Base-by-base conservation (phyloP, 345 rosid genomes). In the Eucalyptus sp. region DNA sequence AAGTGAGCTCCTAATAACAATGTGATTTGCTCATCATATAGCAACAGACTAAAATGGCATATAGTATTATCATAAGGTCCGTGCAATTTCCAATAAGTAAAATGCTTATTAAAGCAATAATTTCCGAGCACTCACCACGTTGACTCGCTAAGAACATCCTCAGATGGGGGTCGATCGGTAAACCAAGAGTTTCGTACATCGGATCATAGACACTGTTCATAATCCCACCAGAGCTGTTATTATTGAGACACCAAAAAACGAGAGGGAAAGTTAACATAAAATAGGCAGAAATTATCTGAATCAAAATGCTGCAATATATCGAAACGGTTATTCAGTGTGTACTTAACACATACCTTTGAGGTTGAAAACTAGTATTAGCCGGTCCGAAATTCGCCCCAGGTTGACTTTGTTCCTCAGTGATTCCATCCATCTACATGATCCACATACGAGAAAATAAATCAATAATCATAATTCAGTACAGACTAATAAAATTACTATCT, bases 91-190 rank as follows among this genome's bases (percentile, higher is more conserved):
- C 13, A n/a, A 64, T 64, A 31, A 64, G 76, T 64, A n/a, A 4
- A 66, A 66, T 66, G 79, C 41, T 66, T 83, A 62, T 29, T 60
- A 25, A 68, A 46, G 49, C 49, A 48, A 50, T 49, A 85, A 50
- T 84, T 51, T 88, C 41, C 44, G 0, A 48, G 87, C 83, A 14
- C 81, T 58, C 51, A 56, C 50, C 68, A 15, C 27, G 20, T 51
- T 60, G 87, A 81, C 43, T 68, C 58, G 27, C 60, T 27, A 25
- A 83, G 64, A 91, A 86, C 89, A 91, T 51, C 88, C 95, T 88
- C 44, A 93, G 64, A 86, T 93, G 93, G 86, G 95, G 95, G 60
- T 93, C 94, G 56, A 92, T 17, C 10, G 91, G 92, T 7, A 93
- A 91, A 22, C 95, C 93, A 41, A 92, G 62, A 68, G 60, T 50